phyloP scores from a whole-genome alignment of 345 rosid species.

The Corchorus capsularis region DNA sequence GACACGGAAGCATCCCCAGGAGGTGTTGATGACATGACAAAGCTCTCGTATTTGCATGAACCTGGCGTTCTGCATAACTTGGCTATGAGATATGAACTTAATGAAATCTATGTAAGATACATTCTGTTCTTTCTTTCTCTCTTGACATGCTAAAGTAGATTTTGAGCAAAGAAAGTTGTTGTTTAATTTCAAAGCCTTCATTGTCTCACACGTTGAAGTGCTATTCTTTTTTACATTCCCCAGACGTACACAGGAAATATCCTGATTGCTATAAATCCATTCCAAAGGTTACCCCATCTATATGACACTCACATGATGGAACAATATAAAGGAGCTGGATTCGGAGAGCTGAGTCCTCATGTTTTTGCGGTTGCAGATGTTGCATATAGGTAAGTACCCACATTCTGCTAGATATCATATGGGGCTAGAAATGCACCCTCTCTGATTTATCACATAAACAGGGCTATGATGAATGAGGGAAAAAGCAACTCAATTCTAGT shows the following conservation, averaged over 20 bases:
- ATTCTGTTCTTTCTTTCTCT: conserved; percentile 20
- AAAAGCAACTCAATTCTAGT: conserved; percentile 99
- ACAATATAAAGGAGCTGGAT: conserved; percentile 96
- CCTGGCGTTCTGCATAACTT: conserved; percentile 95
- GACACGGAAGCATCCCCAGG: conserved; percentile 98
- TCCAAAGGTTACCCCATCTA: conserved; percentile 97
- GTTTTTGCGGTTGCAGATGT: conserved; percentile 99
- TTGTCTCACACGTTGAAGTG: conserved; percentile 24
- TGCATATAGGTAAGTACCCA: conserved; percentile 75
- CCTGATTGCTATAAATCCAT: conserved; percentile 96
- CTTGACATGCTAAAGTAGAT: conserved; percentile 15
- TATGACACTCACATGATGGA: conserved; percentile 99
- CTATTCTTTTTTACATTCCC: conserved; percentile 18
- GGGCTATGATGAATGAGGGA: conserved; percentile 98
- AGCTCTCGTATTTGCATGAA: conserved; percentile 97
- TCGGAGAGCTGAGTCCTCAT: conserved; percentile 99
- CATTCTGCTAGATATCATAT: conserved; percentile 17
- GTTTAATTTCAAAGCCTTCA: conserved; percentile 5
- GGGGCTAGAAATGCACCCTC: conserved; percentile 17
- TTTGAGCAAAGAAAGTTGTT: conserved; percentile 17
- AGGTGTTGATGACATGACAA: conserved; percentile 99
- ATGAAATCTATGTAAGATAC: conserved; percentile 88
- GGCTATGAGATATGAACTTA: conserved; percentile 95
- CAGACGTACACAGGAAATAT: conserved; percentile 99
- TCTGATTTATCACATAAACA: conserved; percentile 41